Conservation (phyloP, 75 land plant species). For the Chamaecyparis obtusa region DNA sequence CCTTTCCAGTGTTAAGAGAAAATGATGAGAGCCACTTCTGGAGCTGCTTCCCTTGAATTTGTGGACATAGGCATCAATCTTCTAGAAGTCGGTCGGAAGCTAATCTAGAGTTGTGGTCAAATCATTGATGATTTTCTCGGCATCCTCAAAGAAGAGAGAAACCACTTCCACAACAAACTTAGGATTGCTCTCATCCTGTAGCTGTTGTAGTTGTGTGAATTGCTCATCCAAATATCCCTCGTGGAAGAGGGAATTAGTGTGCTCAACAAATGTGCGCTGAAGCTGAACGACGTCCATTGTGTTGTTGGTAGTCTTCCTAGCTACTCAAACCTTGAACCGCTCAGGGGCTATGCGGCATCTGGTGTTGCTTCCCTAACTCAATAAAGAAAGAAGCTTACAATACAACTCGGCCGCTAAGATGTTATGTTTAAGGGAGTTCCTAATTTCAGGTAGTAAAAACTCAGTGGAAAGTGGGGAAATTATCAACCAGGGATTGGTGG, state of each 20-base stretch:
- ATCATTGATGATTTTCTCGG: constrained; percentile 60
- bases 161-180: constrained; percentile 76
- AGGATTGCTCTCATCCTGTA: constrained; percentile 82
- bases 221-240: constrained; percentile 77
- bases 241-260: constrained; percentile 28
- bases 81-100: constrained; percentile 46
- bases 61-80: constrained; percentile 68
- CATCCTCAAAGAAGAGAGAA: constrained; percentile 71
- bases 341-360: background rate
- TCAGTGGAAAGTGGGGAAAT: background rate
- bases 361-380: background rate
- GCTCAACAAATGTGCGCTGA: constrained; percentile 36
- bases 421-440: background rate
- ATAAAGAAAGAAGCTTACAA: background rate
- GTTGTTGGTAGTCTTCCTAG: background rate
- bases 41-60: constrained; percentile 78
- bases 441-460: background rate
- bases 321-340: background rate
- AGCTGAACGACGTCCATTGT: constrained; percentile 44
- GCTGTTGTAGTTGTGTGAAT: constrained; percentile 68
- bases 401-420: background rate
- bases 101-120: constrained; percentile 40
- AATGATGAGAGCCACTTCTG: constrained; percentile 10
- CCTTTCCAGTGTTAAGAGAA: background rate
- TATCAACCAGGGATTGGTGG: constrained; percentile 4